These are phyloP conservation scores for Amyloporia xantha DNA, from an alignment of 768 basidiomycete genomes.

Conservation along the genomic window DNA sequence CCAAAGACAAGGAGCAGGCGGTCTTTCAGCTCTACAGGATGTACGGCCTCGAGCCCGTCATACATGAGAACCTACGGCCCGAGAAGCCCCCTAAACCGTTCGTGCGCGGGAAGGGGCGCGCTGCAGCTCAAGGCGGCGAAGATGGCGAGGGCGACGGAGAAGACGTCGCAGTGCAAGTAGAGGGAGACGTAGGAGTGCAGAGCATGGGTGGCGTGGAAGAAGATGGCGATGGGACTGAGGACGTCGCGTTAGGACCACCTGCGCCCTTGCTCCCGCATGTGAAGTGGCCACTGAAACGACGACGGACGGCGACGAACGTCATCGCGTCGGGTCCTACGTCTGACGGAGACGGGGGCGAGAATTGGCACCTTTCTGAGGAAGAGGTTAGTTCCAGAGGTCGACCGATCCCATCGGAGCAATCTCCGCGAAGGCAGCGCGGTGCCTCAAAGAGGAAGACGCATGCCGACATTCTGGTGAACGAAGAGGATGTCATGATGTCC, in stretches of 20 bases:
- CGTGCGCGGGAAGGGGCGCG: slow-evolving; percentile 7
- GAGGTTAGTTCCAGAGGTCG: not conserved
- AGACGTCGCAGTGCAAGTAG: not conserved
- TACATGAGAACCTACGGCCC: slow-evolving; percentile 35
- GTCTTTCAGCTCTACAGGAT: slow-evolving; percentile 80
- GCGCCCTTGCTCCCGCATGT: not conserved
- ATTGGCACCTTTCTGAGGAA: not conserved
- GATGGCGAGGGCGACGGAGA: slow-evolving; percentile 15
- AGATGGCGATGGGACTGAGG: not conserved
- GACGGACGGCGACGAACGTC: slow-evolving; percentile 2
- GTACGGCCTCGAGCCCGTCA: slow-evolving; percentile 64
- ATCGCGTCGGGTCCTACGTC: not conserved
- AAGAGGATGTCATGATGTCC: slow-evolving; percentile 11
- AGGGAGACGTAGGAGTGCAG: not conserved
- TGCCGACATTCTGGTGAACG: slow-evolving; percentile 2
- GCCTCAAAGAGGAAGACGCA: not conserved
- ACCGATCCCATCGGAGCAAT: not conserved
- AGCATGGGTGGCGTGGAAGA: no score
- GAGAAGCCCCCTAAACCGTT: slow-evolving; percentile 23
- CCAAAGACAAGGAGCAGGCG: slow-evolving; percentile 91
- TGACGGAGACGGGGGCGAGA: not conserved
- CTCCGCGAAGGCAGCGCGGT: not conserved
- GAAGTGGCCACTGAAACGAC: not conserved
- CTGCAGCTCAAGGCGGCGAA: not conserved
- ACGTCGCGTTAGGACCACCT: not conserved